These are phyloP conservation scores for Hydrangea macrophylla DNA, from an alignment of 148 eudicot species.

Conservation along the genomic window DNA sequence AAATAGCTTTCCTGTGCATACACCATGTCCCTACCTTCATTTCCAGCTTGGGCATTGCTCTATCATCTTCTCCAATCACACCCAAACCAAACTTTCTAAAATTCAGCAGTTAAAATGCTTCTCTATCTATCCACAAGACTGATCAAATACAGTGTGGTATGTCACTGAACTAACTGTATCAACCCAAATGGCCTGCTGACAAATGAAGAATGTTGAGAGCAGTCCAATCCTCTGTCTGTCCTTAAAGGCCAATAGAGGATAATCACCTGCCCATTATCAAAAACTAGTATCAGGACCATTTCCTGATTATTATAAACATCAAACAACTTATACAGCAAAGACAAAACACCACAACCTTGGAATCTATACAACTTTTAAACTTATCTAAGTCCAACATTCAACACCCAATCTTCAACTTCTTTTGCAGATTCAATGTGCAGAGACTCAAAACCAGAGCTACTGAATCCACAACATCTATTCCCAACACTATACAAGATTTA, in stretches of 20 bases:
- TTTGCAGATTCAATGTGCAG: constrained; percentile 3
- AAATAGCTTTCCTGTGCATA: constrained; percentile 25
- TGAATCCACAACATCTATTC: not conserved
- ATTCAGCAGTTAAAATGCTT: not conserved
- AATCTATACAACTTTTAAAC: not conserved
- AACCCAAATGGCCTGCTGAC: constrained; percentile 11
- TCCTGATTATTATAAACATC: constrained; percentile 5
- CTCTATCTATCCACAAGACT: constrained; percentile 10
- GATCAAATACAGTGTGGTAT: not conserved
- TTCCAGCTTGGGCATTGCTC: constrained; percentile 28
- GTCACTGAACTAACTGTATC: not conserved
- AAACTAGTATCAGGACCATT: constrained; percentile 26
- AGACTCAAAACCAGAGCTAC: constrained; percentile 8
- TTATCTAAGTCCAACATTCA: not conserved
- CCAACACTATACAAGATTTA: not conserved
- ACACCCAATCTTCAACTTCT: constrained; percentile 5
- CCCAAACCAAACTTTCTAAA: constrained; percentile 14
- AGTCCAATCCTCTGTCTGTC: constrained; percentile 18
- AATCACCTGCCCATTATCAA: constrained; percentile 34
- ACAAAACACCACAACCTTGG: constrained; percentile 17
- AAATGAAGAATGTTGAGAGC: constrained; percentile 13
- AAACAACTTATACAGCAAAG: constrained; percentile 9
- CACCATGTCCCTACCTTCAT: constrained; percentile 44
- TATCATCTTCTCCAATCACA: constrained; percentile 4
- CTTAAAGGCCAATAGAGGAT: constrained; percentile 4